Evolutionary conservation across 139 green algal genomes (phyloP), one percentile per base, ranked within the genome.

Genomic region (Ulvella scutata): DNA sequence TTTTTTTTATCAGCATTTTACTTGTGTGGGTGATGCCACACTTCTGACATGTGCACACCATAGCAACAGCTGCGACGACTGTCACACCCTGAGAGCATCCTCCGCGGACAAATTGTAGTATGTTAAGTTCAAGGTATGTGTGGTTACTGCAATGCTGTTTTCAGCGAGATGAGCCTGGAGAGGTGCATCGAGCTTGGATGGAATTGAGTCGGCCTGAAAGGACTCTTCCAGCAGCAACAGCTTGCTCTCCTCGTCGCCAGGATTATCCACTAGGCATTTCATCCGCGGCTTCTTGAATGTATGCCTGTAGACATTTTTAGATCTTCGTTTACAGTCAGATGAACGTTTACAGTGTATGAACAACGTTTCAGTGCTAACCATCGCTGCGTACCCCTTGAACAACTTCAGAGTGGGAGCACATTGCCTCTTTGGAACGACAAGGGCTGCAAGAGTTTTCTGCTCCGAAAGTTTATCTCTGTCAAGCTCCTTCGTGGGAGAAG

Each of bases 171-270:
- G 4, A 43, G 38, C 34, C 37, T 38, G 31, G n/a, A 60, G 36
- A n/a, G n/a, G n/a, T 37, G 33, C 4, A 23, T 35, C 44, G 43
- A 13, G 26, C 3, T 21, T 9, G 43, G 51, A 3, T 43, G 17
- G 4, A 60, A 28, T 39, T 86, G 79, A 80, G 38, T 39, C 13
- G 2, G 74, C 61, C 2, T 44, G 60, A 2, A 85, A 26, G 3
- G 34, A 29, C 39, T 90, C 83, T 3, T 83, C 77, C 28, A 96
- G 80, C 35, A 96, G 82, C 59, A 96, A 79, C 33, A 96, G 82
- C 4, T 84, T 83, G 26, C 62, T 76, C 20, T 86, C 79, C 2
- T 51, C 23, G n/a, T 73, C 29, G 2, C 35, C 40, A 3, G 59
- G 73, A 37, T 90, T 83, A 3, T 81, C 38, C 6, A 89, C 75